These are phyloP conservation scores for Claviceps maximensis DNA, from an alignment of 2,329 filamentous ascomycete species.

Conservation along the genomic window DNA sequence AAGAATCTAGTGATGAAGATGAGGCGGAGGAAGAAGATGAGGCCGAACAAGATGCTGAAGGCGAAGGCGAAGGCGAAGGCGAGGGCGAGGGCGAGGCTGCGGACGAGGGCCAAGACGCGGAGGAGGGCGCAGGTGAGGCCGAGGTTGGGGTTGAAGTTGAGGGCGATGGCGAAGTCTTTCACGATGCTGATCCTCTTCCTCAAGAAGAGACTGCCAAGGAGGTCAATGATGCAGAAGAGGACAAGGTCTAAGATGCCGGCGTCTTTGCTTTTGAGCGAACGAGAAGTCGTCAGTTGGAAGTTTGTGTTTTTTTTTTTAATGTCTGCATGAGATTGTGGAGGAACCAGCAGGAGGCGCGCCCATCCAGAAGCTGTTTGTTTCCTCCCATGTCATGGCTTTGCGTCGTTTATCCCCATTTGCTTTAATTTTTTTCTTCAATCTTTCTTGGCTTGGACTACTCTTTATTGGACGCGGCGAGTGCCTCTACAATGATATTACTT, in stretches of 20 bases:
- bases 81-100: conserved; percentile 24
- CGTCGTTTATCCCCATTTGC: neutral
- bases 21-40: conserved; percentile 13
- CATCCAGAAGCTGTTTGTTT: neutral
- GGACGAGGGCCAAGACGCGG: neutral
- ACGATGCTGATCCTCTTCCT: conserved; percentile 2
- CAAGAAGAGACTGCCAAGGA: neutral
- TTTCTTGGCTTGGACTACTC: neutral
- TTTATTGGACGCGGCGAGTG: neutral
- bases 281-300: no score
- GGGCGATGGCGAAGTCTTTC: conserved; percentile 7
- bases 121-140: neutral
- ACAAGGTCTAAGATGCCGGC: neutral
- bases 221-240: conserved; percentile 2
- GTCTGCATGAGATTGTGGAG: neutral
- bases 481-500: neutral
- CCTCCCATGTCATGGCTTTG: neutral
- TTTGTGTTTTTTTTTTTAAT: neutral
- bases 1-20: conserved; percentile 27
- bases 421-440: neutral
- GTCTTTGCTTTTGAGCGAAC: neutral
- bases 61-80: conserved; percentile 11
- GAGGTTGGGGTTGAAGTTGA: neutral
- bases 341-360: neutral
- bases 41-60: conserved; percentile 6